Percentiles rank a stretch among this genome's conserved stretches.
phyloP scores from a whole-genome alignment of 495 filamentous ascomycete genomes.

The Aspergillus sparsus region DNA sequence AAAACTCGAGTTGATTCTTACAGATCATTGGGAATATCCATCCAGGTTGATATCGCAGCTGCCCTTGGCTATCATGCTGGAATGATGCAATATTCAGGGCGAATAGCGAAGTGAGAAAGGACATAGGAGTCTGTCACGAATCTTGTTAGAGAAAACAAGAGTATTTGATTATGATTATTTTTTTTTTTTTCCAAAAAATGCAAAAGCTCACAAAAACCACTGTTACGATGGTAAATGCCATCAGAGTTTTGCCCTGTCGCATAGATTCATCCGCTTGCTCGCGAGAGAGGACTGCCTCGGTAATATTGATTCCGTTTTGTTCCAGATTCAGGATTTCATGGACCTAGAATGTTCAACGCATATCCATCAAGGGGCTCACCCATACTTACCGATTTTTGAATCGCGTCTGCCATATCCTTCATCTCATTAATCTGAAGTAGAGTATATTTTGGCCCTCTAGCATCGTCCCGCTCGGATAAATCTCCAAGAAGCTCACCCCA shows the following conservation, averaged over 20 bases:
- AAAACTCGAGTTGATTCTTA: not conserved
- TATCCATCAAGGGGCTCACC: slow-evolving; percentile 12
- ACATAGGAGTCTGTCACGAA: slow-evolving; percentile 8
- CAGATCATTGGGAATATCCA: slow-evolving; percentile 21
- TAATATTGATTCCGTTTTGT: slow-evolving; percentile 59
- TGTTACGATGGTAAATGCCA: slow-evolving; percentile 64
- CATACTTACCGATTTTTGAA: slow-evolving; percentile 10
- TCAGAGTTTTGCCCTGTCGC: slow-evolving; percentile 58
- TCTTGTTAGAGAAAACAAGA: too few relatives aligned
- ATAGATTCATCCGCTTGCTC: slow-evolving; percentile 56
- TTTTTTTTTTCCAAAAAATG: too few relatives aligned
- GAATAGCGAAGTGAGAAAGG: slow-evolving; percentile 18
- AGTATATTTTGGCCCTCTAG: not conserved
- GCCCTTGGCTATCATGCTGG: slow-evolving; percentile 8
- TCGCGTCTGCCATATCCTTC: slow-evolving; percentile 2
- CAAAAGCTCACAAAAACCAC: slow-evolving; percentile 52
- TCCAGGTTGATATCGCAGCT: slow-evolving; percentile 3
- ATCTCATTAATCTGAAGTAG: slow-evolving; percentile 10
- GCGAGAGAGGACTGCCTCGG: slow-evolving; percentile 56
- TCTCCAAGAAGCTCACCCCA: not conserved
- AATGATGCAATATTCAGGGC: slow-evolving; percentile 16
- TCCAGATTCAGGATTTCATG: slow-evolving; percentile 37
- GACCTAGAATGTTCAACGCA: slow-evolving; percentile 38
- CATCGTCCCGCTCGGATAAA: not conserved
- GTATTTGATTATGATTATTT: not conserved